Evolutionary conservation across 345 rosid species (phyloP).

Genomic region (Arabis hirsuta): DNA sequence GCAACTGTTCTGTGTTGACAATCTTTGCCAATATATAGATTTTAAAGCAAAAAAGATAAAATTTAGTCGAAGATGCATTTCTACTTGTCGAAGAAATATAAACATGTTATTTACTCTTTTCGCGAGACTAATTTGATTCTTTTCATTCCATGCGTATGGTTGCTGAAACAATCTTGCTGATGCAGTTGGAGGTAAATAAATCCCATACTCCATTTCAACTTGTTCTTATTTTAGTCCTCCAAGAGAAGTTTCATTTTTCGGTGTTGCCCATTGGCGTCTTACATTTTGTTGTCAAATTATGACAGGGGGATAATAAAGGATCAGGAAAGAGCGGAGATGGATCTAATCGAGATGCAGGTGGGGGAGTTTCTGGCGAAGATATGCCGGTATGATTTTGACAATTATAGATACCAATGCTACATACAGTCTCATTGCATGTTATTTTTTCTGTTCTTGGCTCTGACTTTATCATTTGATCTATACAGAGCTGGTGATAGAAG

Average conservation of each 20-base stretch:
- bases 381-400: slow-evolving; percentile 50
- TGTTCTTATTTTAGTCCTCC: background rate
- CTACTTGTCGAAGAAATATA: background rate
- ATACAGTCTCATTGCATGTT: background rate
- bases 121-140: slow-evolving; percentile 13
- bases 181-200: slow-evolving; percentile 72
- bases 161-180: slow-evolving; percentile 30
- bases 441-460: background rate
- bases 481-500: slow-evolving; percentile 43
- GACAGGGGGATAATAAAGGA: slow-evolving; percentile 77
- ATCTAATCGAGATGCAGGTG: slow-evolving; percentile 58
- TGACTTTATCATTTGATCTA: background rate
- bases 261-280: slow-evolving; percentile 4
- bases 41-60: slow-evolving; percentile 13
- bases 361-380: slow-evolving; percentile 56
- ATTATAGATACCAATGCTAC: background rate
- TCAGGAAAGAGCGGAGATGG: slow-evolving; percentile 71
- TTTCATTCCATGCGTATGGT: slow-evolving; percentile 33
- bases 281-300: slow-evolving; percentile 24
- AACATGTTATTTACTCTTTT: background rate
- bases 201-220: background rate
- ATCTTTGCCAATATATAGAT: slow-evolving; percentile 14
- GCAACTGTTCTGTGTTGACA: background rate
- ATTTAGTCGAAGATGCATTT: slow-evolving; percentile 4
- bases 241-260: background rate